A percentile compares a stretch with the other conserved stretches of the same genome.
These are phyloP conservation scores for Shiraia bambusicola DNA, from an alignment of 2,329 filamentous ascomycete species.

Conservation along the genomic window DNA sequence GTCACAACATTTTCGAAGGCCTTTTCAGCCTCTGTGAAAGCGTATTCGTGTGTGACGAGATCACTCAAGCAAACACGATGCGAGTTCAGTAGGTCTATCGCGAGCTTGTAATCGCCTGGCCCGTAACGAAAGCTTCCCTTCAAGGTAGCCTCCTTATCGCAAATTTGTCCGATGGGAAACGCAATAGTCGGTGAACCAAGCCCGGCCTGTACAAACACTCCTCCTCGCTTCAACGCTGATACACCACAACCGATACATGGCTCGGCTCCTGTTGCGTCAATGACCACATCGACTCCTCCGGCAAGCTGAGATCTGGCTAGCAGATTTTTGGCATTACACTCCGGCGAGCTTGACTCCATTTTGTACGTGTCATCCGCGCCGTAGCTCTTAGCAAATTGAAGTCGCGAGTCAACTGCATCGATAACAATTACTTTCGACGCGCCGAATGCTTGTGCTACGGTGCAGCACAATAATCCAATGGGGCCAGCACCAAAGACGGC, in stretches of 20 bases:
- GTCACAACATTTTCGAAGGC: constrained; percentile 18
- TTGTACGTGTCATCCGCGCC: constrained; percentile 11
- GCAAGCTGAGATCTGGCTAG: background rate
- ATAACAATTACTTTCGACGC: constrained; percentile 75
- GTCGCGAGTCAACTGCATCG: constrained; percentile 73
- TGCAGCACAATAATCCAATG: constrained; percentile 79
- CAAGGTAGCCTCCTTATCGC: constrained; percentile 27
- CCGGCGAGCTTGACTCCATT: constrained; percentile 8
- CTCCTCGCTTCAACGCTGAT: constrained; percentile 15
- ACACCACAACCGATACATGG: constrained; percentile 22
- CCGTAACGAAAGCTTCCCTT: constrained; percentile 34
- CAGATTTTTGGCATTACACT: constrained; percentile 8
- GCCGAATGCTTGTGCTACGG: constrained; percentile 76
- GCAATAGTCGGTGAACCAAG: constrained; percentile 17
- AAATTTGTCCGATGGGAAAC: constrained; percentile 27
- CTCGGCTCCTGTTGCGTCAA: constrained; percentile 28
- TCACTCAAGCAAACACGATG: constrained; percentile 11
- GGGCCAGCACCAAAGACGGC: constrained; percentile 47
- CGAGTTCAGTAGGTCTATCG: constrained; percentile 15
- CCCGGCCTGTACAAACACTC: constrained; percentile 26
- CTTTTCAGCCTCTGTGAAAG: constrained; percentile 16
- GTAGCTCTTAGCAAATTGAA: constrained; percentile 67
- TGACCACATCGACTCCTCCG: constrained; percentile 19
- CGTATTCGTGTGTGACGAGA: constrained; percentile 19
- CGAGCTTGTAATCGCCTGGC: constrained; percentile 28